A percentile compares a stretch with the other conserved stretches of the same genome.
Evolutionary conservation across 2,329 filamentous ascomycete species (phyloP).

Genomic region (Talaromyces sp.): DNA sequence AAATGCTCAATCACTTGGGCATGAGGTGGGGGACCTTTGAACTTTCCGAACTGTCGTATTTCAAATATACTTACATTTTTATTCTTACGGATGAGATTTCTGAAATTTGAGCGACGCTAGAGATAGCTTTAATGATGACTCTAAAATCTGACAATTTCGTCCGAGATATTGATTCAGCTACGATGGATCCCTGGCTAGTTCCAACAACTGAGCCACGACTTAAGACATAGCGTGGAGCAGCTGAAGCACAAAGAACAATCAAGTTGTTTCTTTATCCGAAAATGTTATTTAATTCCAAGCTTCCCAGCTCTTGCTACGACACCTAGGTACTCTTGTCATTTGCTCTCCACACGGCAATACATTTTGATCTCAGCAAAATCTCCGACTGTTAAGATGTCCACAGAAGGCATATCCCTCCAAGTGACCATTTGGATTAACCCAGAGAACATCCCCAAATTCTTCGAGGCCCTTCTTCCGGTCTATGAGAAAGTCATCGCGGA

Average conservation of each 20-base stretch:
- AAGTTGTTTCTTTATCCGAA: neutral
- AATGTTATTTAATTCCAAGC: neutral
- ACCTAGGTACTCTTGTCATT: too few relatives aligned
- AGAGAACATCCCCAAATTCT: conserved; percentile 28
- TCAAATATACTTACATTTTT: neutral
- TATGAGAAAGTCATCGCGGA: conserved; percentile 44
- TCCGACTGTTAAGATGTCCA: neutral
- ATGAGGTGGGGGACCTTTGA: neutral
- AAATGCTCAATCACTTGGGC: neutral
- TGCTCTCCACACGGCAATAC: too few relatives aligned
- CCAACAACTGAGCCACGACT: neutral
- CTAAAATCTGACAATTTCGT: neutral
- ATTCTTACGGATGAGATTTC: neutral
- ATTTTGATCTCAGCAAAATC: neutral
- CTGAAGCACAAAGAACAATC: neutral
- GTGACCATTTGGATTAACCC: conserved; percentile 18
- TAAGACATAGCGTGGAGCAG: neutral
- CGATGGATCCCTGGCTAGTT: neutral
- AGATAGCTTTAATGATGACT: neutral
- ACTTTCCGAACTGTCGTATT: neutral
- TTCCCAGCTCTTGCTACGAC: neutral
- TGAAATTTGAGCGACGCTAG: neutral
- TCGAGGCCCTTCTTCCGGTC: conserved; percentile 35
- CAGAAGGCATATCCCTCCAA: conserved; percentile 2
- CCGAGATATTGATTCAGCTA: neutral